Conservation (phyloP, 2,329 filamentous ascomycete genomes). For the Gnomoniopsis smithogilvyi region DNA sequence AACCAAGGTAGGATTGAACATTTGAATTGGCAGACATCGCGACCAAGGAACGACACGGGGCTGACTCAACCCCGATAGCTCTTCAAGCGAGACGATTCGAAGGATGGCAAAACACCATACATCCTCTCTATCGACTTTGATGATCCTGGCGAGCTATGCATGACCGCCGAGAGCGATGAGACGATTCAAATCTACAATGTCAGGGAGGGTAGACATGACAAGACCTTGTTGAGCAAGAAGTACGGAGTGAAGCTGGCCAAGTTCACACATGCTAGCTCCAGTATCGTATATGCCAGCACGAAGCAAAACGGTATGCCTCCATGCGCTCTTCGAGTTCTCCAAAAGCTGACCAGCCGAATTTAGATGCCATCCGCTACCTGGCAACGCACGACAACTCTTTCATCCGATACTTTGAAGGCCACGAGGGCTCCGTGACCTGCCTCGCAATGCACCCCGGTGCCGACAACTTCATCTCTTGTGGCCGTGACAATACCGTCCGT, state of each 20-base stretch:
- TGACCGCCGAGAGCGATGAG: slow-evolving; percentile 90
- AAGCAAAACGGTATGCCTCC: slow-evolving; percentile 73
- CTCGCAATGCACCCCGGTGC: slow-evolving; percentile 79
- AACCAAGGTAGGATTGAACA: slow-evolving; percentile 60
- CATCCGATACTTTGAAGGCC: slow-evolving; percentile 92
- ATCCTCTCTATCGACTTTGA: slow-evolving; percentile 95
- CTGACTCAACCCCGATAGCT: slow-evolving; percentile 37
- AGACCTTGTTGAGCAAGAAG: slow-evolving; percentile 90
- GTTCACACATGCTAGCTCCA: slow-evolving; percentile 88
- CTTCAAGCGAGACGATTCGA: slow-evolving; percentile 56
- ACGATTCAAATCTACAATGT: slow-evolving; percentile 95
- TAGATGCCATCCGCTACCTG: slow-evolving; percentile 80
- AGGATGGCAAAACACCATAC: slow-evolving; percentile 50
- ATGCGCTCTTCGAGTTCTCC: no score
- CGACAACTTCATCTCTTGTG: slow-evolving; percentile 91
- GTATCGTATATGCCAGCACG: slow-evolving; percentile 93
- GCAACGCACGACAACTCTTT: slow-evolving; percentile 95
- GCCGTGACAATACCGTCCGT: slow-evolving; percentile 84
- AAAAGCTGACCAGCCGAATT: background rate
- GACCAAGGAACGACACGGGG: no score
- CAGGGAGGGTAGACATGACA: slow-evolving; percentile 83
- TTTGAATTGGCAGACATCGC: background rate
- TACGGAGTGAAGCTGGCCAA: slow-evolving; percentile 93
- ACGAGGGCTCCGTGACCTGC: slow-evolving; percentile 79
- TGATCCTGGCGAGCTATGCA: slow-evolving; percentile 87